These are phyloP conservation scores for Chloranthus sessilifolius DNA, from an alignment of 164 flowering plant species.

Conservation along the genomic window DNA sequence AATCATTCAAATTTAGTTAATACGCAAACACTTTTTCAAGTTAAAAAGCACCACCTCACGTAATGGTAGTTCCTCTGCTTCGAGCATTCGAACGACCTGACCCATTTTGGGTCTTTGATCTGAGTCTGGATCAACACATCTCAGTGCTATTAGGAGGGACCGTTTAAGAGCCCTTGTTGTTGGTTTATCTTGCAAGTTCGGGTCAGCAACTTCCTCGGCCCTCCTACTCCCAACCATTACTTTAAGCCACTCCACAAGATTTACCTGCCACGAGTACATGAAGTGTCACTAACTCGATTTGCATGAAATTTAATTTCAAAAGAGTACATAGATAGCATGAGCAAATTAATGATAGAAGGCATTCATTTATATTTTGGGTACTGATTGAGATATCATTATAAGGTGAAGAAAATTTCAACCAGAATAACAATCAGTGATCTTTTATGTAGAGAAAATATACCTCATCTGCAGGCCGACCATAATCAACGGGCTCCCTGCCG, in stretches of 20 bases:
- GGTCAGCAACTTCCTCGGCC: conserved; percentile 41
- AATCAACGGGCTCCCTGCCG: conserved; percentile 50
- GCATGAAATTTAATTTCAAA: too few species aligned
- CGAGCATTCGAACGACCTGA: conserved; percentile 36
- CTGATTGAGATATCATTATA: too few species aligned
- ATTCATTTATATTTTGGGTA: too few species aligned
- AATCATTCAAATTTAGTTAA: background rate
- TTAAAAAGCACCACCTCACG: conserved; percentile 23
- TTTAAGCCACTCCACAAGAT: conserved; percentile 53
- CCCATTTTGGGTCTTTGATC: conserved; percentile 42
- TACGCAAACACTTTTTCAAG: background rate
- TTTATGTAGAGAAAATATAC: conserved; percentile 12
- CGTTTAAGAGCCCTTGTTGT: conserved; percentile 33
- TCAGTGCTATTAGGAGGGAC: conserved; percentile 37
- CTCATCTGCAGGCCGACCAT: conserved; percentile 43
- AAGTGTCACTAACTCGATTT: too few species aligned
- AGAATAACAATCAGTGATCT: background rate
- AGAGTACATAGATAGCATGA: too few species aligned
- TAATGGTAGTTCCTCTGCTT: conserved; percentile 30
- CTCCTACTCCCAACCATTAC: conserved; percentile 36
- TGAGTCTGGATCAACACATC: conserved; percentile 46
- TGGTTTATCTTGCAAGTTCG: conserved; percentile 31
- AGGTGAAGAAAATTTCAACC: too few species aligned
- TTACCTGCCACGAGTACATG: conserved; percentile 26
- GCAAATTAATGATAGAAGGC: too few species aligned